Evolutionary conservation across 768 basidiomycete genomes (phyloP).

Genomic region (Cystobasidium ongulense): DNA sequence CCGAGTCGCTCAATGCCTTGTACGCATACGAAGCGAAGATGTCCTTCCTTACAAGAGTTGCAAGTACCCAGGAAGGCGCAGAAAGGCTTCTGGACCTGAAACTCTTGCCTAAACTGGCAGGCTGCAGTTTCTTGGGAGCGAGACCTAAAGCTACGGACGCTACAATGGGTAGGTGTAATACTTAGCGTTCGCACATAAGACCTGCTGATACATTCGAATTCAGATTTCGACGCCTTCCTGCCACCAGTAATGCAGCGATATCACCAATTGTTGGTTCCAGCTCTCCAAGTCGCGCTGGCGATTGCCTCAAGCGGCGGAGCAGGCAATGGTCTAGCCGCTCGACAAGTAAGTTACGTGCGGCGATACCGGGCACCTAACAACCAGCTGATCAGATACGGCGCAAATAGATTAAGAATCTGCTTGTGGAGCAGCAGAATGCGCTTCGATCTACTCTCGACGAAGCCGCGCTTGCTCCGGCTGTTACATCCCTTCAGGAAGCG

Average conservation of each 20-base stretch:
- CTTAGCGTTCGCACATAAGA: slow-evolving; percentile 32
- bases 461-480: slow-evolving; percentile 56
- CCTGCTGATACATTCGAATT: neutral
- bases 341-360: slow-evolving; percentile 54
- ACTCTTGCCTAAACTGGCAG: slow-evolving; percentile 62
- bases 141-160: slow-evolving; percentile 74
- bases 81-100: slow-evolving; percentile 74
- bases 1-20: slow-evolving; percentile 78
- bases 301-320: slow-evolving; percentile 46
- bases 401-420: slow-evolving; percentile 58
- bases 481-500: slow-evolving; percentile 67
- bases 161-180: slow-evolving; percentile 57
- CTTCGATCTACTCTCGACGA: slow-evolving; percentile 73
- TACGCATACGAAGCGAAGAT: slow-evolving; percentile 95
- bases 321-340: slow-evolving; percentile 52
- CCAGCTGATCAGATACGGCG: slow-evolving; percentile 45
- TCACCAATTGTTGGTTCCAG: slow-evolving; percentile 80
- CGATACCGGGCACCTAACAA: neutral
- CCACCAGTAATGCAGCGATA: slow-evolving; percentile 80
- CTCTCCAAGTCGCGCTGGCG: slow-evolving; percentile 68
- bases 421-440: slow-evolving; percentile 73
- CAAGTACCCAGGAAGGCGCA: slow-evolving; percentile 72
- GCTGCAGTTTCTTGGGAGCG: slow-evolving; percentile 79
- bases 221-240: slow-evolving; percentile 77
- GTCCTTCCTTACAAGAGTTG: slow-evolving; percentile 75